Conservation (phyloP, 2,329 filamentous ascomycete species). For the Seiridium unicorne region DNA sequence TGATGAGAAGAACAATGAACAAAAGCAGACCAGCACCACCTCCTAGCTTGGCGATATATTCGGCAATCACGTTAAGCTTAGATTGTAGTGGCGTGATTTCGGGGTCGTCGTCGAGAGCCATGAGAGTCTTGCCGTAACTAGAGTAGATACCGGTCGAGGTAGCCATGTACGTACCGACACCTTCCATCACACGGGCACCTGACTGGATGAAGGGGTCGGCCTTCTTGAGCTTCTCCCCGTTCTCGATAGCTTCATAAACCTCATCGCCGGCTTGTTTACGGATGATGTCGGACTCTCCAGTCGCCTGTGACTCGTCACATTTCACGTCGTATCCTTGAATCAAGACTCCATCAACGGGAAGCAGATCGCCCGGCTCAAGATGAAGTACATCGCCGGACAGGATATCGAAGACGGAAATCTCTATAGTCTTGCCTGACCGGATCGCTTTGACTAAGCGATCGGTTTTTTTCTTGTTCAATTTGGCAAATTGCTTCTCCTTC, state of each 20-base stretch:
- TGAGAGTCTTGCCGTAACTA: slow-evolving; percentile 72
- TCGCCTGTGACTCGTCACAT: slow-evolving; percentile 76
- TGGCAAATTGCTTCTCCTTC: slow-evolving; percentile 77
- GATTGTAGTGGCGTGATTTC: slow-evolving; percentile 76
- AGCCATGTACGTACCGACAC: slow-evolving; percentile 71
- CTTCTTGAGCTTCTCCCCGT: slow-evolving; percentile 64
- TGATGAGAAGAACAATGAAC: slow-evolving; percentile 83
- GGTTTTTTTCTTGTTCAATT: slow-evolving; percentile 76
- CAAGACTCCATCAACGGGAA: slow-evolving; percentile 72
- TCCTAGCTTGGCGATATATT: slow-evolving; percentile 75
- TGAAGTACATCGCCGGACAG: slow-evolving; percentile 69
- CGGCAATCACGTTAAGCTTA: slow-evolving; percentile 72
- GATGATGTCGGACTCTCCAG: slow-evolving; percentile 76
- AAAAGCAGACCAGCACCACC: slow-evolving; percentile 75
- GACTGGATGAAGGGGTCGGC: slow-evolving; percentile 86
- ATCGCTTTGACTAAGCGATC: slow-evolving; percentile 71
- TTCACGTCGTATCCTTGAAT: slow-evolving; percentile 73
- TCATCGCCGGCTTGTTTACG: slow-evolving; percentile 67
- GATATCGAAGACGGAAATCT: slow-evolving; percentile 68
- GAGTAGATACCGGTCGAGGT: slow-evolving; percentile 74
- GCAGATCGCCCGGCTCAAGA: slow-evolving; percentile 72
- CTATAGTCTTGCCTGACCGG: slow-evolving; percentile 67
- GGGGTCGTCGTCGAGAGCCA: slow-evolving; percentile 70
- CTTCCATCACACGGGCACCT: slow-evolving; percentile 74
- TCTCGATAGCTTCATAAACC: slow-evolving; percentile 68